Conservation (phyloP, 352 stramenopile genomes). For the Globisporangium barbulae region DNA sequence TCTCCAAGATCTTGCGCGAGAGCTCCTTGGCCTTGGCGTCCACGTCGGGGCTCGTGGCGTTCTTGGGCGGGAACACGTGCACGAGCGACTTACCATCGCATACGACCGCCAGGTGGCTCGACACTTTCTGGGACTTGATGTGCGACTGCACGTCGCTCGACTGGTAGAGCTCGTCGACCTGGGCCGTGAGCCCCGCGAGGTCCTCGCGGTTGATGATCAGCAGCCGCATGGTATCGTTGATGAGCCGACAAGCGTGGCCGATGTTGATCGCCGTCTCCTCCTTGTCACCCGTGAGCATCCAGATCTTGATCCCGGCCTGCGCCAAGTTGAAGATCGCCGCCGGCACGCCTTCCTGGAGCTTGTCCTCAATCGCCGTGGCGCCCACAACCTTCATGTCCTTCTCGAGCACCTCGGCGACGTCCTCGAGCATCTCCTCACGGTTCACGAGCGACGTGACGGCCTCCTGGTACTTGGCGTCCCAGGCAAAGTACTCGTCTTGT, state of each 20-base stretch:
- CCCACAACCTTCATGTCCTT: conserved; percentile 82
- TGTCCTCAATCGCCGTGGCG: conserved; percentile 92
- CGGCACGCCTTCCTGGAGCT: conserved; percentile 89
- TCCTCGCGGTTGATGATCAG: conserved; percentile 55
- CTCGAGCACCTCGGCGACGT: conserved; percentile 60
- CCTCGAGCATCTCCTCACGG: conserved; percentile 48
- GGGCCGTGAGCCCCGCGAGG: conserved; percentile 34
- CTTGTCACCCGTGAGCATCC: conserved; percentile 95
- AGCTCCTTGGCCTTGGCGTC: conserved; percentile 44
- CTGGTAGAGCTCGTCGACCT: conserved; percentile 51
- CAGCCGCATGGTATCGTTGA: conserved; percentile 60
- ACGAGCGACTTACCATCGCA: conserved; percentile 74
- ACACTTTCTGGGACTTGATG: conserved; percentile 38
- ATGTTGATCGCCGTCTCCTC: conserved; percentile 96
- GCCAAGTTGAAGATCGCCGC: conserved; percentile 83
- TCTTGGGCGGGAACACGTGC: conserved; percentile 63
- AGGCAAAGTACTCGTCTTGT: conserved; percentile 55
- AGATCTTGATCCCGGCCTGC: conserved; percentile 92
- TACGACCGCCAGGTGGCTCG: conserved; percentile 50
- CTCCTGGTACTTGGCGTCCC: conserved; percentile 56
- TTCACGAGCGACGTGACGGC: conserved; percentile 60
- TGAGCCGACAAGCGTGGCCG: conserved; percentile 61
- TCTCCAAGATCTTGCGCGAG: conserved; percentile 45
- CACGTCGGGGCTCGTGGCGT: conserved; percentile 23
- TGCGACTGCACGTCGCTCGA: conserved; percentile 44